phyloP scores from a whole-genome alignment of 257 asterid species.

The Nicotiana attenuata region DNA sequence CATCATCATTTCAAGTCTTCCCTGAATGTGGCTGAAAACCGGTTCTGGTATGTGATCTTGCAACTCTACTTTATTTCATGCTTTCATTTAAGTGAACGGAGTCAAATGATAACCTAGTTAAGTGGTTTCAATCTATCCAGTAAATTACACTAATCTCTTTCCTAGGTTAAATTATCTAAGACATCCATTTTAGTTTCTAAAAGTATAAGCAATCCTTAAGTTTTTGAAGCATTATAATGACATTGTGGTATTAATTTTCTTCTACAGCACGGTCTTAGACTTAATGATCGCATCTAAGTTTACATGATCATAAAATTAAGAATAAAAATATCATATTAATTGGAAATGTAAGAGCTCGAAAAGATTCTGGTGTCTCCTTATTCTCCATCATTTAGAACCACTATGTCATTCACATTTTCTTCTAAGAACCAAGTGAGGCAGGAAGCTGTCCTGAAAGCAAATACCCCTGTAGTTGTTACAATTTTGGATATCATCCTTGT shows the following conservation, averaged over 20 bases:
- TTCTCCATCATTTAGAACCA: background rate
- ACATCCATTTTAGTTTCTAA: background rate
- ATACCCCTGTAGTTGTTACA: too few relatives aligned
- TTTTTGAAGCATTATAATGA: background rate
- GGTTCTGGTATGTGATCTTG: conserved; percentile 50
- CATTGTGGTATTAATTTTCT: background rate
- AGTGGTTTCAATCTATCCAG: background rate
- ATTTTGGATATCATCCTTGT: too few relatives aligned
- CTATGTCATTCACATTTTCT: background rate
- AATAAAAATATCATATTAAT: background rate
- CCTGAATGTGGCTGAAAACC: conserved; percentile 35
- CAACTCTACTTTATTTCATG: background rate
- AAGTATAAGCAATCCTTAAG: background rate
- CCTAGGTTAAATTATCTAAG: background rate
- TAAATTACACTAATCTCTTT: background rate
- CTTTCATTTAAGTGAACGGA: background rate
- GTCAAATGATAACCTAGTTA: background rate
- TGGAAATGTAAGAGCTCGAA: background rate
- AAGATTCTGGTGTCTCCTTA: background rate
- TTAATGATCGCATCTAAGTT: background rate
- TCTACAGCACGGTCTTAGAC: background rate
- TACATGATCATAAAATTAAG: background rate
- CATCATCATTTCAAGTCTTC: conserved; percentile 43
- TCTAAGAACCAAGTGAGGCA: background rate
- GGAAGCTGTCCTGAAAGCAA: background rate